Percentiles rank a stretch among this genome's conserved stretches.
These are phyloP conservation scores for Pseudotsuga menziesii DNA, from an alignment of 75 land plant genomes.

Conservation along the genomic window DNA sequence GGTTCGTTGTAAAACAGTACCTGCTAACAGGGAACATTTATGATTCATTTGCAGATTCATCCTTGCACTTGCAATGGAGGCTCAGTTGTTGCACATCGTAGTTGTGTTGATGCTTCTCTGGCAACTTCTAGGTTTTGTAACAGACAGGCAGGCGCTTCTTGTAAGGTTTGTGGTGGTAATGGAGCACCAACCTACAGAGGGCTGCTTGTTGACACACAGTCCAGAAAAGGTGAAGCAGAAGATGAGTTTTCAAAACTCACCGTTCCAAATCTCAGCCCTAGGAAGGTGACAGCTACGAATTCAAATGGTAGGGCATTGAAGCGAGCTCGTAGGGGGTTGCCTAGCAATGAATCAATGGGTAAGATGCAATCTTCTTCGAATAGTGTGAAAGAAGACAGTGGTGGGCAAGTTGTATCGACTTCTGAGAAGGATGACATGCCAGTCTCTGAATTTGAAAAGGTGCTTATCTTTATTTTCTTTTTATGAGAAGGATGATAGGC, in stretches of 20 bases:
- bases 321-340: too few relatives aligned
- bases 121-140: not conserved
- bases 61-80: conserved; percentile 19
- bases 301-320: too few relatives aligned
- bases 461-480: conserved; percentile 8
- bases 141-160: not conserved
- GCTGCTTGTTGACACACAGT: not conserved
- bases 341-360: too few relatives aligned
- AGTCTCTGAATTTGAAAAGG: conserved; percentile 51
- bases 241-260: not conserved
- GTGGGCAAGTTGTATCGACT: not conserved
- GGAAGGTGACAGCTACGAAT: too few relatives aligned
- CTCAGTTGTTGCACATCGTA: conserved; percentile 22
- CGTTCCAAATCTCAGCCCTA: not conserved
- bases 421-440: conserved; percentile 14
- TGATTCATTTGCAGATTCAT: conserved; percentile 5
- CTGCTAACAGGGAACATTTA: not conserved
- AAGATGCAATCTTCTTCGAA: too few relatives aligned
- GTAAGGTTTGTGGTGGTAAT: conserved; percentile 6
- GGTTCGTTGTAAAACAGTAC: not conserved
- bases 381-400: not conserved
- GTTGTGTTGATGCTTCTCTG: conserved; percentile 12
- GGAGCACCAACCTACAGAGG: not conserved
- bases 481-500: conserved; percentile 15
- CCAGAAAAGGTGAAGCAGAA: not conserved